Evolutionary conservation across 306 rosid species (phyloP).

Genomic region (Potentilla sterilis): DNA sequence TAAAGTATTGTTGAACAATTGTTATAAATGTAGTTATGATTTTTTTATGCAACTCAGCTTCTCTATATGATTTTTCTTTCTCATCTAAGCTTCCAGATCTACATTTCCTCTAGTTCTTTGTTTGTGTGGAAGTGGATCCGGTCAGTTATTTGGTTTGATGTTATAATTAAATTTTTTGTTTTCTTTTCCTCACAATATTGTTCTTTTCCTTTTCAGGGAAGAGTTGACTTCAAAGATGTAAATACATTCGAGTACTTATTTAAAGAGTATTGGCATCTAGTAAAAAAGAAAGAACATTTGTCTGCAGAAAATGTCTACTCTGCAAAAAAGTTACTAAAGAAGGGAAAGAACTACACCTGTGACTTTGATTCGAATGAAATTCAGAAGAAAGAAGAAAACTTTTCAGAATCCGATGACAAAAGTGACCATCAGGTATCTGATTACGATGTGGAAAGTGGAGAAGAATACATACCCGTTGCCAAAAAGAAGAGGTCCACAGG

Average conservation of each 20-base stretch:
- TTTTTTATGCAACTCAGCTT: not conserved
- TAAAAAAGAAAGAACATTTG: slow-evolving; percentile 55
- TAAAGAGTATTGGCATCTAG: slow-evolving; percentile 49
- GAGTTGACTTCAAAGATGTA: slow-evolving; percentile 52
- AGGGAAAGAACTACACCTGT: slow-evolving; percentile 25
- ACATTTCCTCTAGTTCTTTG: not conserved
- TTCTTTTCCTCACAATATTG: slow-evolving; percentile 19
- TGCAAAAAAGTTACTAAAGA: slow-evolving; percentile 42
- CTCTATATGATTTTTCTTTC: not conserved
- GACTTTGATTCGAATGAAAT: slow-evolving; percentile 36
- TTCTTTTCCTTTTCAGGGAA: slow-evolving; percentile 37
- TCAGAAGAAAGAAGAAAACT: slow-evolving; percentile 30
- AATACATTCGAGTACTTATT: slow-evolving; percentile 53
- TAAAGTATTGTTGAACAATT: not conserved
- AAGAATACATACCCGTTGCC: slow-evolving; percentile 22
- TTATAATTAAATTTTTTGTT: not conserved
- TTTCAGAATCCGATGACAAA: slow-evolving; percentile 42
- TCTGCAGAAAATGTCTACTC: slow-evolving; percentile 29
- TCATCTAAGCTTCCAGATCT: not conserved
- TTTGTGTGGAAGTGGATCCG: not conserved
- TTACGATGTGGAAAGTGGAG: slow-evolving; percentile 41
- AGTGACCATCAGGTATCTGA: slow-evolving; percentile 38
- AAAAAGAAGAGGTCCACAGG: slow-evolving; percentile 35
- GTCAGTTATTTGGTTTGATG: slow-evolving; percentile 17
- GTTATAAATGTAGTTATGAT: not conserved